Percentiles rank a stretch among this genome's conserved stretches.
Evolutionary conservation across 371 early-diverging fungal species (phyloP).

Genomic region (Vairimorpha necatrix): DNA sequence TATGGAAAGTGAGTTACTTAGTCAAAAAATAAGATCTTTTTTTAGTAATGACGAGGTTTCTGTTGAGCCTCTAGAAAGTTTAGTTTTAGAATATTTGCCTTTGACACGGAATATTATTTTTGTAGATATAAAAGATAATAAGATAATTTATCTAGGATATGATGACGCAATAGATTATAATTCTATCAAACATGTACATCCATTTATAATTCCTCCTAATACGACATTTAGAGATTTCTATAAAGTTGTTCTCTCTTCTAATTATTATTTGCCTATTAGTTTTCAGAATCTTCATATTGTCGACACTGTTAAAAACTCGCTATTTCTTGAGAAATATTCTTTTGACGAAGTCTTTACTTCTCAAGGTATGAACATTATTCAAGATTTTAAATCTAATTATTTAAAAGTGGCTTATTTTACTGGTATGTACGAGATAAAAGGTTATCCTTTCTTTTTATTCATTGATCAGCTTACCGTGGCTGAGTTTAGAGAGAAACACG

Average conservation of each 20-base stretch:
- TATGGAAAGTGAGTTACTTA: background rate
- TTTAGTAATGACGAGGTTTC: constrained; percentile 12
- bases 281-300: constrained; percentile 18
- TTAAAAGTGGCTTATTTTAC: constrained; percentile 33
- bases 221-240: constrained; percentile 17
- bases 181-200: constrained; percentile 14
- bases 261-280: background rate
- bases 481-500: constrained; percentile 22
- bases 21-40: constrained; percentile 3
- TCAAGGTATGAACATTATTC: constrained; percentile 40
- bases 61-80: background rate
- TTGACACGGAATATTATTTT: constrained; percentile 10
- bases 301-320: constrained; percentile 16
- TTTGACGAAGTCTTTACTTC: constrained; percentile 21
- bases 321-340: constrained; percentile 12
- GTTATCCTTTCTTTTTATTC: constrained; percentile 37
- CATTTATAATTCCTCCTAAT: constrained; percentile 10
- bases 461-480: constrained; percentile 6
- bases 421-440: constrained; percentile 29
- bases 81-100: background rate
- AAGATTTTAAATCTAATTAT: constrained; percentile 4
- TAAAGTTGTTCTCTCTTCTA: constrained; percentile 24
- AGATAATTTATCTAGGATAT: constrained; percentile 28
- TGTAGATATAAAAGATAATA: background rate
- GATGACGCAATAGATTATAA: constrained; percentile 30